Conservation (phyloP, 179 eudicot genomes). For the Carnegiea gigantea region DNA sequence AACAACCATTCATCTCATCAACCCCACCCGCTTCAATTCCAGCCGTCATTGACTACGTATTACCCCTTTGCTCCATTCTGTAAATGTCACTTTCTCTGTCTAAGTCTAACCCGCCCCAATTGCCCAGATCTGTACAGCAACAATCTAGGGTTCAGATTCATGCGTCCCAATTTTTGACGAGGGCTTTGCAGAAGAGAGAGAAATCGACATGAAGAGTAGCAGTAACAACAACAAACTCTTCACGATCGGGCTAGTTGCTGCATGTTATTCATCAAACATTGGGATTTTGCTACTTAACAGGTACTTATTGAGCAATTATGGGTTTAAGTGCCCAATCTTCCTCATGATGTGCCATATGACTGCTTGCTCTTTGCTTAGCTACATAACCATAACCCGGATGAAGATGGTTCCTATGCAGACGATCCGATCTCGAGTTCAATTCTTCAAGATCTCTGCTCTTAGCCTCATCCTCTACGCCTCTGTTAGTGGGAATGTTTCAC, state of each 20-base stretch:
- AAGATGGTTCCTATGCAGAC: conserved; percentile 79
- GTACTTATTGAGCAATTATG: conserved; percentile 66
- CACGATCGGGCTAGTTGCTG: conserved; percentile 58
- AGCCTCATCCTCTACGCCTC: conserved; percentile 54
- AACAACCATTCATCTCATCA: no score
- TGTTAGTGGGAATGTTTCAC: conserved; percentile 71
- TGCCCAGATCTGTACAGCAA: conserved; percentile 24
- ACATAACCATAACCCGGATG: conserved; percentile 69
- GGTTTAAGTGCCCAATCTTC: conserved; percentile 79
- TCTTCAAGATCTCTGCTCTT: conserved; percentile 43
- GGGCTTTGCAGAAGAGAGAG: no score
- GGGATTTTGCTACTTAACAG: conserved; percentile 72
- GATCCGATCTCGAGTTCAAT: conserved; percentile 63
- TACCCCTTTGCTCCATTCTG: not conserved
- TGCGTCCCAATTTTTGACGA: no score
- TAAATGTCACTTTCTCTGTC: conserved; percentile 8
- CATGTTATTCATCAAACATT: conserved; percentile 80
- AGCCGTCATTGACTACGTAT: not conserved
- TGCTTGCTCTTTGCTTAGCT: conserved; percentile 72
- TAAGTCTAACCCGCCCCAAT: no score
- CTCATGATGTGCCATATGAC: conserved; percentile 86
- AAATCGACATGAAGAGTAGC: no score
- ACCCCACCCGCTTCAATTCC: not conserved
- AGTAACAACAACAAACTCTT: conserved; percentile 33
- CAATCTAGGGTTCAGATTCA: no score